Evolutionary conservation across 2,329 filamentous ascomycete species (phyloP).

Genomic region (Harringtonia aguacate): DNA sequence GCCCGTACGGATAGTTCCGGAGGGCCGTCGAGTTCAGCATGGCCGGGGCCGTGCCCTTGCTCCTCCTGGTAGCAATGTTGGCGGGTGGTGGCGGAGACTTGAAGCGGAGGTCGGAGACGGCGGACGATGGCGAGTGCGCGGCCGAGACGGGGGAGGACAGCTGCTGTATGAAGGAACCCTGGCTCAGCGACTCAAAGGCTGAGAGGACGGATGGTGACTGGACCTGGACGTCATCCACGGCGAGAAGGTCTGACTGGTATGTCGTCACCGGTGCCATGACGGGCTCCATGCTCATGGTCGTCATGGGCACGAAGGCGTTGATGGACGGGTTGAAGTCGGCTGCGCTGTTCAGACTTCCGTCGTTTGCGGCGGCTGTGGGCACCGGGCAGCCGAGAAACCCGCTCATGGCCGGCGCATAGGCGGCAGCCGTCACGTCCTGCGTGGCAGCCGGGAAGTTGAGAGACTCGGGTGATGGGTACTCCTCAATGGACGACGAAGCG

Average conservation of each 20-base stretch:
- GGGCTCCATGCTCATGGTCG: constrained; percentile 6
- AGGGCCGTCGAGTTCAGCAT: constrained; percentile 35
- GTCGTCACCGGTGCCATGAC: constrained; percentile 9
- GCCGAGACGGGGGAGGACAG: constrained; percentile 20
- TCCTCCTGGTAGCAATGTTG: constrained; percentile 44
- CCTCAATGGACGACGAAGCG: constrained; percentile 8
- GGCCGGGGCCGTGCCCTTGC: constrained; percentile 32
- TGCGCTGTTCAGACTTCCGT: background rate
- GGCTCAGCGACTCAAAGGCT: too few species aligned
- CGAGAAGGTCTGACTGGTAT: constrained; percentile 11
- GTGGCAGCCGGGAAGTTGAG: constrained; percentile 5
- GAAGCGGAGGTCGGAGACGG: constrained; percentile 25
- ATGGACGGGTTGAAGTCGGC: constrained; percentile 5
- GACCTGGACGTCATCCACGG: constrained; percentile 1
- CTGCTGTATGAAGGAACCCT: constrained; percentile 11
- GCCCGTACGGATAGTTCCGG: constrained; percentile 31
- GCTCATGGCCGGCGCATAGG: constrained; percentile 5
- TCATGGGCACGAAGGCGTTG: constrained; percentile 4
- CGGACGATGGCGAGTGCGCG: constrained; percentile 17
- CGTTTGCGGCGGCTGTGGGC: background rate
- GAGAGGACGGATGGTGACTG: too few species aligned
- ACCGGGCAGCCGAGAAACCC: constrained; percentile 5
- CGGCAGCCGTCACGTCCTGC: constrained; percentile 5
- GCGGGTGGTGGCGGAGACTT: constrained; percentile 38
- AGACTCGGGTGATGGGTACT: constrained; percentile 14